These are phyloP conservation scores for Blechomonas ayalai DNA, from an alignment of 208 protist genomes.

Conservation along the genomic window DNA sequence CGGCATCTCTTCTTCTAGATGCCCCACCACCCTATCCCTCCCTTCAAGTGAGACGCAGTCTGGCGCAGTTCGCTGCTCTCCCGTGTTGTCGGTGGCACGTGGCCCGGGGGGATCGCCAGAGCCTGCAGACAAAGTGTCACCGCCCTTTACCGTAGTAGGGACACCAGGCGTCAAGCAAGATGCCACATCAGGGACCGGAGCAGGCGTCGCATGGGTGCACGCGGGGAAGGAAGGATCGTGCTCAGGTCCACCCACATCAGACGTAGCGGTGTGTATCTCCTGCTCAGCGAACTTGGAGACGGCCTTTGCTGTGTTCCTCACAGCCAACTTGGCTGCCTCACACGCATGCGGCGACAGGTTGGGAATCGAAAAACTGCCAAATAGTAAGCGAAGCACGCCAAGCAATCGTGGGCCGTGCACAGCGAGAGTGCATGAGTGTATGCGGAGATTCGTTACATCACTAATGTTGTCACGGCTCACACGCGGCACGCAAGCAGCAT, in stretches of 20 bases:
- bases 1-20: too few species aligned
- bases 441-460: conserved; percentile 6
- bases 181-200: too few species aligned
- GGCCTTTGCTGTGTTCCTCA: conserved; percentile 42
- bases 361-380: conserved; percentile 27
- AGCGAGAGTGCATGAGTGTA: conserved; percentile 28
- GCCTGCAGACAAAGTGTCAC: too few species aligned
- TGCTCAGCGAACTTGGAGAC: conserved; percentile 50
- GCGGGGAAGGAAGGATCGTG: neutral
- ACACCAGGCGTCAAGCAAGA: too few species aligned
- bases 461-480: conserved; percentile 11
- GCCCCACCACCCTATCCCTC: too few species aligned
- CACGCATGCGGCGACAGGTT: conserved; percentile 25
- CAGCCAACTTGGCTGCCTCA: conserved; percentile 35
- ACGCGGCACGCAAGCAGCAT: conserved; percentile 42
- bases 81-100: too few species aligned
- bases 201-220: too few species aligned
- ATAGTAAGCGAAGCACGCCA: conserved; percentile 36
- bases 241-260: neutral
- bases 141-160: too few species aligned
- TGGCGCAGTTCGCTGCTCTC: too few species aligned
- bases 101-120: too few species aligned
- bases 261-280: conserved; percentile 1
- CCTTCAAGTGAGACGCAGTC: too few species aligned
- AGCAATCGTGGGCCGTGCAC: conserved; percentile 37